Evolutionary conservation across 2,329 filamentous ascomycete genomes (phyloP).

Genomic region (Delphinella strobiligena): DNA sequence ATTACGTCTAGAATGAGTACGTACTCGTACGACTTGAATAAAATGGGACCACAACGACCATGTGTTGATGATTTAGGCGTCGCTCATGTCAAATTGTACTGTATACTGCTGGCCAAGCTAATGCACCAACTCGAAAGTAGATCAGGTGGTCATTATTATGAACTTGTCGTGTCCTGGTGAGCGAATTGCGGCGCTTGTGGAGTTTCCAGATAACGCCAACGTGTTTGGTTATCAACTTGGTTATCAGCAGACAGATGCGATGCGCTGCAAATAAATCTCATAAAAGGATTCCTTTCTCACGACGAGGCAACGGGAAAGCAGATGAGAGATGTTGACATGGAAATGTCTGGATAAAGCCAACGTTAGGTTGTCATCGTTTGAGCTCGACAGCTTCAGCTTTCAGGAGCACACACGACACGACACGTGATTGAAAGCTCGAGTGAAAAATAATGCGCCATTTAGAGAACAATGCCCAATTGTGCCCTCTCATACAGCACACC

Average conservation of each 20-base stretch:
- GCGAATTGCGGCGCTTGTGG: neutral
- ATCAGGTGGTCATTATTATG: neutral
- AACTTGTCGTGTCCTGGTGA: neutral
- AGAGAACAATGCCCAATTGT: too few species aligned
- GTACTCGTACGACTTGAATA: neutral
- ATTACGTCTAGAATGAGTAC: neutral
- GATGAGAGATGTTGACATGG: too few species aligned
- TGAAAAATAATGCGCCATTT: too few species aligned
- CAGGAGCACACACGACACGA: too few species aligned
- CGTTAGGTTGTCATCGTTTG: too few species aligned
- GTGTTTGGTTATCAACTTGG: neutral
- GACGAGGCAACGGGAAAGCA: too few species aligned
- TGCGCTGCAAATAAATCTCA: too few species aligned
- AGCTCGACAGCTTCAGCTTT: too few species aligned
- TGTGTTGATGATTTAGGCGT: neutral
- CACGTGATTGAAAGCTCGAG: too few species aligned
- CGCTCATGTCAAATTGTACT: neutral
- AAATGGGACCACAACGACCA: neutral
- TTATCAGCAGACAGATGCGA: neutral
- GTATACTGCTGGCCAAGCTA: neutral
- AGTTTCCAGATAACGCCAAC: neutral
- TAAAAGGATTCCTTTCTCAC: too few species aligned
- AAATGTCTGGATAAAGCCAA: too few species aligned
- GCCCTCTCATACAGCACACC: too few species aligned
- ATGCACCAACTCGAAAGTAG: neutral